Conservation (phyloP, 768 basidiomycete species). For the Lactarius sp. region DNA sequence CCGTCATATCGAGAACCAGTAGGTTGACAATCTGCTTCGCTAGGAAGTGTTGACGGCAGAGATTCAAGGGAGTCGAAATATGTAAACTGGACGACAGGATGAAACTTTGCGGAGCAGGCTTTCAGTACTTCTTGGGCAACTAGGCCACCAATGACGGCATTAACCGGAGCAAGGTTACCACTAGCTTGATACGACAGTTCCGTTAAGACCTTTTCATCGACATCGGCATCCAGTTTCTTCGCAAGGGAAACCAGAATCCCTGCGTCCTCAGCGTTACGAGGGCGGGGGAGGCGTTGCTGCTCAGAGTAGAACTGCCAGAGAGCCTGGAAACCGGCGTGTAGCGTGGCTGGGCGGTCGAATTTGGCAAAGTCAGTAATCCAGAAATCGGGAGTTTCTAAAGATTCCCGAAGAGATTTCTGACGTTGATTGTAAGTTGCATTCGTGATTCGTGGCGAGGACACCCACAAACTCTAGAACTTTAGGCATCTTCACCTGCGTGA, state of each 20-base stretch:
- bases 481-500: conserved; percentile 99
- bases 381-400: conserved; percentile 72
- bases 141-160: conserved; percentile 94
- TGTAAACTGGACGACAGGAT: conserved; percentile 89
- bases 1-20: conserved; percentile 82
- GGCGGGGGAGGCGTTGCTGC: conserved; percentile 66
- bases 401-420: conserved; percentile 92
- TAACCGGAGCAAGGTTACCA: conserved; percentile 85
- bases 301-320: conserved; percentile 70
- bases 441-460: conserved; percentile 22
- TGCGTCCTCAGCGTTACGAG: conserved; percentile 81
- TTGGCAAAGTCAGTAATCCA: conserved; percentile 98
- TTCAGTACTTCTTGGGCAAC: conserved; percentile 98
- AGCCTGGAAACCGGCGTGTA: conserved; percentile 94
- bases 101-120: conserved; percentile 96
- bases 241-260: conserved; percentile 64
- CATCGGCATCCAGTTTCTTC: conserved; percentile 70
- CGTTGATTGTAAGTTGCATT: neutral
- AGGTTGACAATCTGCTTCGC: conserved; percentile 81
- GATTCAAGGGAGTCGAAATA: conserved; percentile 99
- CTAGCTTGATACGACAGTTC: conserved; percentile 89
- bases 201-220: conserved; percentile 73
- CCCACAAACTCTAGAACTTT: conserved; percentile 91
- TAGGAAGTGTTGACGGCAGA: conserved; percentile 66
- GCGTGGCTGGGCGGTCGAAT: conserved; percentile 84